These are phyloP conservation scores for Castanea sativa DNA, from an alignment of 306 rosid species.

Conservation along the genomic window DNA sequence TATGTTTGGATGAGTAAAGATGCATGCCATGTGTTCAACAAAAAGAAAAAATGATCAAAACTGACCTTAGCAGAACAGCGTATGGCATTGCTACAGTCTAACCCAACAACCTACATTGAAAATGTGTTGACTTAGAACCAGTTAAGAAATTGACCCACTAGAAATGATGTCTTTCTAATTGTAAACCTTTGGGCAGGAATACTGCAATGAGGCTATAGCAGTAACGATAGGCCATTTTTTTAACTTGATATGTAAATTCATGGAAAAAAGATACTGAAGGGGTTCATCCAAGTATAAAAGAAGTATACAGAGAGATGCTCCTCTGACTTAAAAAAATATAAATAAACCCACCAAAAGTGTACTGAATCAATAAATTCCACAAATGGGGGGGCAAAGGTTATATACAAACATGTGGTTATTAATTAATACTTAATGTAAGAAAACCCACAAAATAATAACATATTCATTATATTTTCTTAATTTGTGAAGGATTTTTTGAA, in stretches of 20 bases:
- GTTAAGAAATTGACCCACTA: background rate
- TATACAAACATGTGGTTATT: too few species aligned
- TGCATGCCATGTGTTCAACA: conserved; percentile 1
- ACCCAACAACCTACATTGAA: conserved; percentile 66
- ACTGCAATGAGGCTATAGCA: background rate
- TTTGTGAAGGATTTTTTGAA: too few species aligned
- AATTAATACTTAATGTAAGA: too few species aligned
- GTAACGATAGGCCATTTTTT: background rate
- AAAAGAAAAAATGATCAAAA: conserved; percentile 15
- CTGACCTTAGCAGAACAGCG: conserved; percentile 91
- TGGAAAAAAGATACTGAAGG: background rate
- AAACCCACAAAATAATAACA: too few species aligned
- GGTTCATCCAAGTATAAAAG: too few species aligned
- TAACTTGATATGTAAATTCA: background rate
- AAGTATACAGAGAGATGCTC: too few species aligned
- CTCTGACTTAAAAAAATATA: too few species aligned
- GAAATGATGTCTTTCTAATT: background rate
- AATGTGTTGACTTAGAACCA: conserved; percentile 3
- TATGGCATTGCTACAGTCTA: conserved; percentile 85
- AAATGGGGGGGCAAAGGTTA: too few species aligned
- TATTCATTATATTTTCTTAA: too few species aligned
- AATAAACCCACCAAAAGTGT: too few species aligned
- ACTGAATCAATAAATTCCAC: too few species aligned
- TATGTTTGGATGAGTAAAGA: background rate
- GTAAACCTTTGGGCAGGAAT: background rate